phyloP scores from a whole-genome alignment of 1,284 basidiomycete genomes.

The Melampsora larici-populina region DNA sequence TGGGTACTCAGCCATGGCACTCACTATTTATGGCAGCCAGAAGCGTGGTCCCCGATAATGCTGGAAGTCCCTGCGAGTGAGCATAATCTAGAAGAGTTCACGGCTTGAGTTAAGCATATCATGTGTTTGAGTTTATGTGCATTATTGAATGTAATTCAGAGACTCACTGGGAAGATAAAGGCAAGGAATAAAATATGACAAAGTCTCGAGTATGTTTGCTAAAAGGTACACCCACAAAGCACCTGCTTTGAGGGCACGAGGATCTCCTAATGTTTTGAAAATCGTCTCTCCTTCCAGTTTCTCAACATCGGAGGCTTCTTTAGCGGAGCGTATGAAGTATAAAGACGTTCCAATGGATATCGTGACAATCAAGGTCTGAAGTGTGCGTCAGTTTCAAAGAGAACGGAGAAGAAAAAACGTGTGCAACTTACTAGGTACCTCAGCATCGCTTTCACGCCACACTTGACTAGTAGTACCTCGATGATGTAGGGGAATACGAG shows the following conservation, averaged over 20 bases:
- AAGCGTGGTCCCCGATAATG: neutral
- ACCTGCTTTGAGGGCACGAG: slow-evolving; percentile 15
- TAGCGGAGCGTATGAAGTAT: neutral
- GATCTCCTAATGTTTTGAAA: slow-evolving; percentile 20
- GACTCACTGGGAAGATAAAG: slow-evolving; percentile 42
- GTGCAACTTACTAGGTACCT: slow-evolving; percentile 2
- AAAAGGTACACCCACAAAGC: slow-evolving; percentile 29
- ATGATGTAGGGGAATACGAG: slow-evolving; percentile 28
- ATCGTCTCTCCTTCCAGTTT: neutral
- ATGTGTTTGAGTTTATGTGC: neutral
- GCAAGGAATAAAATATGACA: slow-evolving; percentile 25
- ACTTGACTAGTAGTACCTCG: slow-evolving; percentile 18
- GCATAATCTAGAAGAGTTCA: neutral
- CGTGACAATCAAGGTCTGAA: neutral
- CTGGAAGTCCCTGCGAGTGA: neutral
- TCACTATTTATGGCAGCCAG: neutral
- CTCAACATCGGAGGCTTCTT: neutral
- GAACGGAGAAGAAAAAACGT: neutral
- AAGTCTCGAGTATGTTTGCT: slow-evolving; percentile 27
- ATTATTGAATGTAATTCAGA: neutral
- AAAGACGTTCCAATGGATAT: neutral
- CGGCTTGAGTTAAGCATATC: neutral
- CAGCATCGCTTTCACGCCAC: slow-evolving; percentile 2
- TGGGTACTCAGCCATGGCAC: neutral
- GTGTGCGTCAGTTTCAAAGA: neutral